phyloP scores from a whole-genome alignment of 2,329 filamentous ascomycete species.

The Mycosphaerelloides madeirae region DNA sequence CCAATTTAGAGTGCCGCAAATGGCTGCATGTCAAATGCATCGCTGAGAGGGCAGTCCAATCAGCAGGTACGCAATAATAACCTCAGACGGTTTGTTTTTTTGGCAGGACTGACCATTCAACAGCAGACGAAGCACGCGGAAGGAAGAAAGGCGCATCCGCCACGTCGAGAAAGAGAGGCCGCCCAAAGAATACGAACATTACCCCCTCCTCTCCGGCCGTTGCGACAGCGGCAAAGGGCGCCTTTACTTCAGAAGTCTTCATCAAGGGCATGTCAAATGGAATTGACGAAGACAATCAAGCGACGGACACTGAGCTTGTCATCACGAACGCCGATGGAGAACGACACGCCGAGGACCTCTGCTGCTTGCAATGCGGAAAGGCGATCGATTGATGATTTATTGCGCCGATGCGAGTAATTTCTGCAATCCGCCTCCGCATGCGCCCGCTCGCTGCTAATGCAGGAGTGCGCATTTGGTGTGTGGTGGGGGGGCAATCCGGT shows the following conservation, averaged over 20 bases:
- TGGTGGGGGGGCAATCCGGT: no score
- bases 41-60: slow-evolving; percentile 24
- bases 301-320: slow-evolving; percentile 24
- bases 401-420: not conserved
- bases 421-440: no score
- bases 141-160: slow-evolving; percentile 10
- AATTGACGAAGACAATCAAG: slow-evolving; percentile 7
- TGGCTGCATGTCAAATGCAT: slow-evolving; percentile 43
- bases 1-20: slow-evolving; percentile 31
- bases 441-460: no score
- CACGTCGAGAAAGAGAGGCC: slow-evolving; percentile 11
- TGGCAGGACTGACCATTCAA: slow-evolving; percentile 4
- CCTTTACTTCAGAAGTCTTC: slow-evolving; percentile 22
- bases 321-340: slow-evolving; percentile 24
- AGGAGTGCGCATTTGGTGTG: no score
- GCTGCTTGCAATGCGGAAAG: slow-evolving; percentile 28
- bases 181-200: slow-evolving; percentile 14
- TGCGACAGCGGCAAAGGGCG: slow-evolving; percentile 9
- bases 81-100: no score
- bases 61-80: slow-evolving; percentile 8
- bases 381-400: slow-evolving; percentile 17
- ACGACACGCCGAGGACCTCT: slow-evolving; percentile 20
- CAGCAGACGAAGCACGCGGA: slow-evolving; percentile 13
- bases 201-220: slow-evolving; percentile 4
- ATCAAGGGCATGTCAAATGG: slow-evolving; percentile 20